Base-by-base conservation (phyloP, 2,329 filamentous ascomycete species). In the Trichoderma sp. region DNA sequence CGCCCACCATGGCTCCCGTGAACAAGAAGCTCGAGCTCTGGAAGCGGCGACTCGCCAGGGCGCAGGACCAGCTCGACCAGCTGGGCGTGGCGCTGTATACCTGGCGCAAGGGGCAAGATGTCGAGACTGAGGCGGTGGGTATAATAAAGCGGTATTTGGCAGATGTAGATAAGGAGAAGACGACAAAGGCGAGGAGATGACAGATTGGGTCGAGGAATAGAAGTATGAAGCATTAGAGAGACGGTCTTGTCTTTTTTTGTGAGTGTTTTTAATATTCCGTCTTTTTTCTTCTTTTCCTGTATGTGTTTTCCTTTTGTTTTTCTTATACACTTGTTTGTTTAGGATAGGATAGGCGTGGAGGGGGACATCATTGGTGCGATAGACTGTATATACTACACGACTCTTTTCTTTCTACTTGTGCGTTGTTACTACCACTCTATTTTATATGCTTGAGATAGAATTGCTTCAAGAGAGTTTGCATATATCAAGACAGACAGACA, bases 11-110 rank as follows among this genome's bases (percentile, higher is more conserved):
- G 21, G 76, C 77, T 0, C 78, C 82, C 1, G 76, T 81, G 14
- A 92, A 88, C 77, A 93, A 91, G 80, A 90, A 92, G 72, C 82
- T 93, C 67, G 89, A 90, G 70, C 75, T 93, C 59, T 96, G 92
- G 92, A 83, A 85, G 70, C 85, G 89, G 68, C 82, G 92, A 51
- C 87, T 92, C 81, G 85, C 85, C 52, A 82, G 87, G 55, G 91
- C 92, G 4, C 88, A 91, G 71, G 81, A 88, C 34, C 79, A 82
- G 49, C 82, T 95, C 11, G 86, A 87, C n/a, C 81, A 83, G 5
- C 82, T 89, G 49, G 90, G 90, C 4, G 90, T 96, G 0, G 81
- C 85, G 72, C 76, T 96, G 43, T 87, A 91, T 71, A 92, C 86
- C 24, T 96, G 92, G 92, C 84, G 90, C 52, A 86, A 85, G 13